A percentile compares a stretch with the other conserved stretches of the same genome.
These are phyloP conservation scores for Phytophthora idaei DNA, from an alignment of 352 stramenopile genomes.

Conservation along the genomic window DNA sequence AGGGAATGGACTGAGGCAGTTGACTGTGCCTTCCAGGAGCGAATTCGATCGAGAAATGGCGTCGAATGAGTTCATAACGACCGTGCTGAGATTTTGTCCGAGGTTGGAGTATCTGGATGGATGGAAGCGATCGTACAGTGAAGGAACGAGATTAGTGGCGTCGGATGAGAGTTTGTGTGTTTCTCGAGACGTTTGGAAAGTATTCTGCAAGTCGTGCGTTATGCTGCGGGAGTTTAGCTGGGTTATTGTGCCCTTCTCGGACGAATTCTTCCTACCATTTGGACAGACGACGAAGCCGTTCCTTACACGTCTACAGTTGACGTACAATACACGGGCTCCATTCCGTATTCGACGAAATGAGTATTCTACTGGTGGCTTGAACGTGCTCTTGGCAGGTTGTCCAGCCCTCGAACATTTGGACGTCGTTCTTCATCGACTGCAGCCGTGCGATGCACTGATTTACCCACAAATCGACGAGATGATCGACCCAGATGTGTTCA, in stretches of 20 bases:
- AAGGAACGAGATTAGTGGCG: conserved; percentile 39
- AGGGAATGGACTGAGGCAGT: conserved; percentile 35
- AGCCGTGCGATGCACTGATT: conserved; percentile 50
- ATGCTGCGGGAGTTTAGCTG: conserved; percentile 66
- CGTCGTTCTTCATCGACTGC: conserved; percentile 52
- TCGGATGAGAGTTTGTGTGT: conserved; percentile 48
- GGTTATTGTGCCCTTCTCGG: conserved; percentile 68
- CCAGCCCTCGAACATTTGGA: conserved; percentile 44
- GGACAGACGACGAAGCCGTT: conserved; percentile 39
- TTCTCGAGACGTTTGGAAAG: conserved; percentile 41
- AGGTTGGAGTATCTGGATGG: conserved; percentile 67
- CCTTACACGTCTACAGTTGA: conserved; percentile 51
- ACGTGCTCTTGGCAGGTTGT: conserved; percentile 38
- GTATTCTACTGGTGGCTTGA: conserved; percentile 52
- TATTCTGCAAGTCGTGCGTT: conserved; percentile 49
- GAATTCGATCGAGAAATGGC: conserved; percentile 40
- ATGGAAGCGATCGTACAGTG: conserved; percentile 63
- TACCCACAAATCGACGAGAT: conserved; percentile 69
- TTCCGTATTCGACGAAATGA: conserved; percentile 57
- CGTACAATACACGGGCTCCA: conserved; percentile 54
- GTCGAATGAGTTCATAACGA: conserved; percentile 43
- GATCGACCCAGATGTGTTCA: conserved; percentile 59
- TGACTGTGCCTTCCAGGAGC: conserved; percentile 42
- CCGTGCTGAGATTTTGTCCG: conserved; percentile 45
- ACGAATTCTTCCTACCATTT: conserved; percentile 72